phyloP scores from a whole-genome alignment of 768 basidiomycete species.

The Boletus sensibilis region DNA sequence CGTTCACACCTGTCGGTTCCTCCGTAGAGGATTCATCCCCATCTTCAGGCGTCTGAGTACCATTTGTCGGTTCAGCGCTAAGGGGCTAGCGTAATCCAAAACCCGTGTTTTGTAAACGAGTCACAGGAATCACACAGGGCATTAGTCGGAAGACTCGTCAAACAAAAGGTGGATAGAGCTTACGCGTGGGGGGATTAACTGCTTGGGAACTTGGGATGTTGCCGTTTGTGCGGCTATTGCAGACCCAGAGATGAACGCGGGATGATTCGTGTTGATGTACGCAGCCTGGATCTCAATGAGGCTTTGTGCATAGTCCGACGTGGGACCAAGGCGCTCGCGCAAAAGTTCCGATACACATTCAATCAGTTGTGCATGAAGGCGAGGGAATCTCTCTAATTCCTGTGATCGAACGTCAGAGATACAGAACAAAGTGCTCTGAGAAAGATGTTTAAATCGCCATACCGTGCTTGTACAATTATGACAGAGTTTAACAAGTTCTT shows the following conservation, averaged over 20 bases:
- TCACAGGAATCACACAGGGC: conserved; percentile 13
- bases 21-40: conserved; percentile 66
- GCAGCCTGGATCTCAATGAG: conserved; percentile 97
- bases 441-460: conserved; percentile 28
- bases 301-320: conserved; percentile 94
- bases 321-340: conserved; percentile 92
- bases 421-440: background rate
- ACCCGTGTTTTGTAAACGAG: conserved; percentile 6
- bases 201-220: conserved; percentile 40
- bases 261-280: conserved; percentile 99
- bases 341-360: conserved; percentile 97
- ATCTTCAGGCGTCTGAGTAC: conserved; percentile 48
- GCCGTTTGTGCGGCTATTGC: conserved; percentile 57
- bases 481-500: conserved; percentile 98
- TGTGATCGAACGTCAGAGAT: conserved; percentile 33
- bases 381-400: conserved; percentile 96
- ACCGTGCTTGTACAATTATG: conserved; percentile 95
- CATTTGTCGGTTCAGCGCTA: conserved; percentile 62
- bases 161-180: conserved; percentile 25
- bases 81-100: conserved; percentile 45
- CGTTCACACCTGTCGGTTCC: conserved; percentile 53
- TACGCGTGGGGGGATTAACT: conserved; percentile 52
- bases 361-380: conserved; percentile 87
- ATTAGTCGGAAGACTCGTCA: conserved; percentile 12
- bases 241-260: conserved; percentile 84